Base-by-base conservation (phyloP, 2,329 filamentous ascomycete species). In the Tricladium varicosporioides region DNA sequence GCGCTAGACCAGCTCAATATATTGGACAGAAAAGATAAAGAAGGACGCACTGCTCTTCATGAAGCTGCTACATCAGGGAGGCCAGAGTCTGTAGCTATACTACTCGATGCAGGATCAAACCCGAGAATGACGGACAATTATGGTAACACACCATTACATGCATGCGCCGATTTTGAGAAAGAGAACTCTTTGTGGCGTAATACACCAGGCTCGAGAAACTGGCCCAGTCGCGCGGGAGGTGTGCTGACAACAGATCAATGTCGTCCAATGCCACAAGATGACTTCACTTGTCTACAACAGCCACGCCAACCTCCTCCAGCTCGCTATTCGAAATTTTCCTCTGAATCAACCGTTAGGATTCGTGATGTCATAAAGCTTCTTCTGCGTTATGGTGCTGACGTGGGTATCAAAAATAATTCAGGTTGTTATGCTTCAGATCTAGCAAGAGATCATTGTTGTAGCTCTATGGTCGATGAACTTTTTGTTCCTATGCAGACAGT, bases 11-110 rank as follows among this genome's bases (percentile, higher is more conserved):
- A 19, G 5, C n/a, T 11, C 1, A 14, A 42, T 36, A n/a, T 59
- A 5, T 19, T 61, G 5, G 36, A 63, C 40, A 5, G 36, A 22
- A 11, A 43, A 13, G 58, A 61, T 22, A 27, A 11, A 5, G 36
- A 14, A 42, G 62, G 62, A 9, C 22, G 59, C 18, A 60, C 56
- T 4, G 18, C 58, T 11, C 48, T 60, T 5, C 51, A 60, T 44
- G 22, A 60, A 7, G 58, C 54, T 14, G 53, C 36, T 32, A 19
- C 36, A 19, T 60, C 58, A 14, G 58, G 58, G 13, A 19, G 52
- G 22, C 42, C 48, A 8, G 58, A 58, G 48, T 45, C 16, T 14
- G 58, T 58, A 10, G 27, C 43, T 14, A 36, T 54, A 7, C 36
- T 60, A 3, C 47, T 60, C 5, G 45, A 49, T 8, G 51, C 47